Evolutionary conservation across 192 early-diverging fungal species (phyloP).

Genomic region (Linnemannia zychae): DNA sequence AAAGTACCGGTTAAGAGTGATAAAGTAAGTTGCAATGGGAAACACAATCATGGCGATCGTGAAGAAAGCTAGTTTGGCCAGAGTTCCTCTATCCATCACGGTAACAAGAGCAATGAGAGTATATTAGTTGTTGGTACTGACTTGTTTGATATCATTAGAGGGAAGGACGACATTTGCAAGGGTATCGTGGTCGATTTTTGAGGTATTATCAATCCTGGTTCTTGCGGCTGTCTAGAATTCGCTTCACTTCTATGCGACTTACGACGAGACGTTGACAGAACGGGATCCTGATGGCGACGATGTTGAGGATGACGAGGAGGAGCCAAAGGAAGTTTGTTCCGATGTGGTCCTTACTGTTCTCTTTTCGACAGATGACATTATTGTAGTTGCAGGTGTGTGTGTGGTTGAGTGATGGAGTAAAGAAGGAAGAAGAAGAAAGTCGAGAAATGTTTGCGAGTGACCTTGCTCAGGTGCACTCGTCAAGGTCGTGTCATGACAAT

Average conservation of each 20-base stretch:
- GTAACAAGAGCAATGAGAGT: background rate
- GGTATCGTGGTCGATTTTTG: background rate
- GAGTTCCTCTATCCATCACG: slow-evolving; percentile 12
- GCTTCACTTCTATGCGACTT: background rate
- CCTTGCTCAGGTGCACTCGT: background rate
- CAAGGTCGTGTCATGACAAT: background rate
- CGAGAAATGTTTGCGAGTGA: background rate
- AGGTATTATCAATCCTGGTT: background rate
- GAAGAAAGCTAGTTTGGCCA: slow-evolving; percentile 59
- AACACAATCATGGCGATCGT: slow-evolving; percentile 57
- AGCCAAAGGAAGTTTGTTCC: slow-evolving; percentile 2
- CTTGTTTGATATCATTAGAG: background rate
- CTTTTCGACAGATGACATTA: background rate
- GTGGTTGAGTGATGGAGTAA: background rate
- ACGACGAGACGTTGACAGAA: slow-evolving; percentile 13
- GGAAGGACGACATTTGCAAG: too few relatives aligned
- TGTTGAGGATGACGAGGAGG: background rate
- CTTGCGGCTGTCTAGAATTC: background rate
- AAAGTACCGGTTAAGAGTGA: slow-evolving; percentile 56
- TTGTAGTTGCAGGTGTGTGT: too few relatives aligned
- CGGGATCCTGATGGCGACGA: background rate
- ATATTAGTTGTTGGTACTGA: background rate
- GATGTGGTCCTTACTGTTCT: background rate
- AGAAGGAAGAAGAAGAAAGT: background rate
- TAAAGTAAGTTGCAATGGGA: slow-evolving; percentile 59